Percentiles rank a stretch among this genome's conserved stretches.
These are phyloP conservation scores for Ceratocystis papillata DNA, from an alignment of 2,329 filamentous ascomycete genomes.

Conservation along the genomic window DNA sequence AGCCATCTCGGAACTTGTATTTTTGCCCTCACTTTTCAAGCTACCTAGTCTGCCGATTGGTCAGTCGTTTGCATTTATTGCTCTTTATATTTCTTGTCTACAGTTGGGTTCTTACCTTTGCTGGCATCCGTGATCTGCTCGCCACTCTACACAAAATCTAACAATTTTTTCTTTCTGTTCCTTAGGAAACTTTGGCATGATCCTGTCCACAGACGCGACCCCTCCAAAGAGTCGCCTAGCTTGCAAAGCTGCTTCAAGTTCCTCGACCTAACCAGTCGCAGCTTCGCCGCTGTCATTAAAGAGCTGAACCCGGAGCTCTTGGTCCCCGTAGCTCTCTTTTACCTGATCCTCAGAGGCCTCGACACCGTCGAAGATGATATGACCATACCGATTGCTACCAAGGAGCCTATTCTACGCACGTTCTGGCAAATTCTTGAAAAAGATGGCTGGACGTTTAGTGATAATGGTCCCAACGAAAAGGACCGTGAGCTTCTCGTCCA, in stretches of 20 bases:
- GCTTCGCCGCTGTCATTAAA: conserved; percentile 85
- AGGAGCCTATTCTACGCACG: conserved; percentile 73
- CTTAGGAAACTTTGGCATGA: conserved; percentile 95
- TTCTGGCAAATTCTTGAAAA: conserved; percentile 70
- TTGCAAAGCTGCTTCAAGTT: conserved; percentile 77
- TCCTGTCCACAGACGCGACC: conserved; percentile 74
- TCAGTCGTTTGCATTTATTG: background rate
- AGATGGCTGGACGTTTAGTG: conserved; percentile 83
- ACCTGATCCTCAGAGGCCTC: conserved; percentile 78
- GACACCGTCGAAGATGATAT: conserved; percentile 99
- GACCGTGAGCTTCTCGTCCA: conserved; percentile 84
- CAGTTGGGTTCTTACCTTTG: conserved; percentile 4
- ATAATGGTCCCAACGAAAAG: conserved; percentile 83
- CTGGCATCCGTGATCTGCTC: conserved; percentile 14
- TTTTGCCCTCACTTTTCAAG: conserved; percentile 25
- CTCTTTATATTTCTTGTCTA: background rate
- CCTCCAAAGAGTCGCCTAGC: conserved; percentile 60
- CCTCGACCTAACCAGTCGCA: conserved; percentile 79
- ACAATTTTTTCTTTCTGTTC: conserved; percentile 5
- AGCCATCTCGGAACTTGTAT: background rate
- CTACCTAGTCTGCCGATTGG: background rate
- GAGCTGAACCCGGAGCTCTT: conserved; percentile 92
- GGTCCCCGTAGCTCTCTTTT: conserved; percentile 81
- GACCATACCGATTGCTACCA: conserved; percentile 69
- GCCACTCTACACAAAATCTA: background rate